A percentile compares a stretch with the other conserved stretches of the same genome.
These are phyloP conservation scores for Coemansia interrupta DNA, from an alignment of 192 early-diverging fungal species.

Conservation along the genomic window DNA sequence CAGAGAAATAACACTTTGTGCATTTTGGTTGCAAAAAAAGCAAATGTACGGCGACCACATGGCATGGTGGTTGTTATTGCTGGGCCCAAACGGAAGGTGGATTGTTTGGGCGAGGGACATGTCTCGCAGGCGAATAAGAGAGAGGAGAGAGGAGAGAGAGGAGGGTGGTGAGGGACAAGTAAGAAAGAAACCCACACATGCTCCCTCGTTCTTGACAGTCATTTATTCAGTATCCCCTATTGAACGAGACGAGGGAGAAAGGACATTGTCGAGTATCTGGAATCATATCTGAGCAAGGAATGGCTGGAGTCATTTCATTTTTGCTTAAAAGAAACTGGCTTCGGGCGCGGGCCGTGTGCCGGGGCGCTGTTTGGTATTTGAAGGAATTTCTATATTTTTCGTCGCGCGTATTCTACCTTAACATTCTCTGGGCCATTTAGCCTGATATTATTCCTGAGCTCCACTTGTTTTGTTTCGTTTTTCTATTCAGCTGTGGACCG, in stretches of 20 bases:
- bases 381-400: too few relatives aligned
- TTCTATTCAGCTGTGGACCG: not conserved
- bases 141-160: not conserved
- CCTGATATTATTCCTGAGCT: not conserved
- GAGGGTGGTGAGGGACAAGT: slow-evolving; percentile 6
- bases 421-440: not conserved
- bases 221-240: not conserved
- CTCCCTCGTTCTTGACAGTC: not conserved
- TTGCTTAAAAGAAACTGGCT: too few relatives aligned
- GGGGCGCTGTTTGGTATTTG: too few relatives aligned
- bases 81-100: not conserved
- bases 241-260: too few relatives aligned
- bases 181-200: not conserved
- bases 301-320: too few relatives aligned
- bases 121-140: not conserved
- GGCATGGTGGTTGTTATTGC: not conserved
- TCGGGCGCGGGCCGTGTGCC: too few relatives aligned
- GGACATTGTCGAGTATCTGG: too few relatives aligned
- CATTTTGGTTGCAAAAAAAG: too few relatives aligned
- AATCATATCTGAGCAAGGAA: too few relatives aligned
- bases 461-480: not conserved
- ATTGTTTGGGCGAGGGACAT: not conserved
- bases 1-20: too few relatives aligned
- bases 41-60: slow-evolving; percentile 9
- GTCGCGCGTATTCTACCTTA: not conserved